phyloP scores from a whole-genome alignment of 441 rosid species.

The Metrosideros polymorpha region DNA sequence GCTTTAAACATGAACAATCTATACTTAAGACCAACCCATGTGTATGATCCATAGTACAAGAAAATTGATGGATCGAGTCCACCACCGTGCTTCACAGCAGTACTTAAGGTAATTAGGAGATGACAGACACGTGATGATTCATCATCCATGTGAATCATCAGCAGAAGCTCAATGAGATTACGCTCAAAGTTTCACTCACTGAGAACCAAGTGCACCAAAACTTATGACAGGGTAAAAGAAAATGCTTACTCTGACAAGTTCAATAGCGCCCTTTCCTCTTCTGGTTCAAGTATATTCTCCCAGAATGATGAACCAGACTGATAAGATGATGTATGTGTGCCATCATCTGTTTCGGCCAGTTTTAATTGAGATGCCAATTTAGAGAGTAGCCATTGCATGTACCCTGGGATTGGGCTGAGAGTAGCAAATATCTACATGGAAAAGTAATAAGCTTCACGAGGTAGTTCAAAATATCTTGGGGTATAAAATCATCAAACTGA shows the following conservation, averaged over 20 bases:
- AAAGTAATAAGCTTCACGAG: constrained; percentile 1
- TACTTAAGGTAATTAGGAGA: not conserved
- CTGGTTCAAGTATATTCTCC: constrained; percentile 72
- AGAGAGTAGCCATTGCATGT: constrained; percentile 81
- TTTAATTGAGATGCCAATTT: constrained; percentile 77
- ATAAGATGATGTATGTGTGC: constrained; percentile 20
- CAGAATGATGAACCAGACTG: constrained; percentile 43
- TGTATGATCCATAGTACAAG: not conserved
- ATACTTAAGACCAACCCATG: not conserved
- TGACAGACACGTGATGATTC: not conserved
- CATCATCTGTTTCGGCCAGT: constrained; percentile 41
- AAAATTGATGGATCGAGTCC: not conserved
- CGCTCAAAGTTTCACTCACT: not conserved
- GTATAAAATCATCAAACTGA: not conserved
- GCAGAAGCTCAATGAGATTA: not conserved
- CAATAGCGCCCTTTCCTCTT: constrained; percentile 71
- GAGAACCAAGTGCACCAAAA: not conserved
- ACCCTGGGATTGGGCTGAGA: constrained; percentile 92
- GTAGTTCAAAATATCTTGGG: not conserved
- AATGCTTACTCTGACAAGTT: constrained; percentile 39
- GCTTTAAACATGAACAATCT: not conserved
- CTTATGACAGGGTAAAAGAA: not conserved
- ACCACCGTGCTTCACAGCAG: not conserved
- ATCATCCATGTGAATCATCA: not conserved
- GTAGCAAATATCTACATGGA: constrained; percentile 73